phyloP scores from a whole-genome alignment of 2,329 filamentous ascomycete genomes.

The Aaosphaeria pasadenensis region DNA sequence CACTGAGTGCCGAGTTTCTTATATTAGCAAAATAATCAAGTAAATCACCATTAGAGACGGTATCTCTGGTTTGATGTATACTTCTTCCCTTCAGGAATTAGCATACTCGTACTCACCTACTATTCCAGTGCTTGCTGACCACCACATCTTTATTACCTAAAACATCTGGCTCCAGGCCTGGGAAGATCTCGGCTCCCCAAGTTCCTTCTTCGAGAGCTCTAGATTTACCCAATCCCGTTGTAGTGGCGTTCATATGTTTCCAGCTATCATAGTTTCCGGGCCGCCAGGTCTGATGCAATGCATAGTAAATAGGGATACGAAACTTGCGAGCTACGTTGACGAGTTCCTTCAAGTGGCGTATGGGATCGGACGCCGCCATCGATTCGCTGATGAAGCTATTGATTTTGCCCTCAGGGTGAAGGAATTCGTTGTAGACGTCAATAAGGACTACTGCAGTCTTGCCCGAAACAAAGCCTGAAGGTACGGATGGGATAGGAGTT shows the following conservation, averaged over 20 bases:
- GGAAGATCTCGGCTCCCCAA: constrained; percentile 28
- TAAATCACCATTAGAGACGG: neutral
- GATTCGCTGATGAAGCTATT: constrained; percentile 6
- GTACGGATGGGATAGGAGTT: neutral
- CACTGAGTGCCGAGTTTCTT: constrained; percentile 13
- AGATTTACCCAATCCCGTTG: constrained; percentile 10
- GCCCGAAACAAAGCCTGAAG: neutral
- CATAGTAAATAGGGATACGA: constrained; percentile 20
- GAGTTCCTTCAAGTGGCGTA: neutral
- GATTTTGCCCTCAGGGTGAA: constrained; percentile 15
- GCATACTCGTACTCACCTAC: constrained; percentile 9
- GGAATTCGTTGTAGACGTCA: constrained; percentile 22
- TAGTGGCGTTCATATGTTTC: constrained; percentile 19
- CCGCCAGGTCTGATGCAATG: constrained; percentile 29
- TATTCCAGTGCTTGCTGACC: constrained; percentile 33
- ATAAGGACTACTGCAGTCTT: constrained; percentile 34
- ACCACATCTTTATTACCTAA: constrained; percentile 14
- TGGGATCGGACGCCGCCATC: constrained; percentile 3
- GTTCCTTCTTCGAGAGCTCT: constrained; percentile 20
- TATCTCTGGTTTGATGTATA: neutral
- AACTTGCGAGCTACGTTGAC: neutral
- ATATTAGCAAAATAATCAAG: neutral
- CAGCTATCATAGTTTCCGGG: constrained; percentile 22
- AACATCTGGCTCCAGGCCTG: constrained; percentile 14
- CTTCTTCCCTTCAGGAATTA: neutral